Conservation (phyloP, 2,329 filamentous ascomycete species). For the Xenoacremonium recifei region DNA sequence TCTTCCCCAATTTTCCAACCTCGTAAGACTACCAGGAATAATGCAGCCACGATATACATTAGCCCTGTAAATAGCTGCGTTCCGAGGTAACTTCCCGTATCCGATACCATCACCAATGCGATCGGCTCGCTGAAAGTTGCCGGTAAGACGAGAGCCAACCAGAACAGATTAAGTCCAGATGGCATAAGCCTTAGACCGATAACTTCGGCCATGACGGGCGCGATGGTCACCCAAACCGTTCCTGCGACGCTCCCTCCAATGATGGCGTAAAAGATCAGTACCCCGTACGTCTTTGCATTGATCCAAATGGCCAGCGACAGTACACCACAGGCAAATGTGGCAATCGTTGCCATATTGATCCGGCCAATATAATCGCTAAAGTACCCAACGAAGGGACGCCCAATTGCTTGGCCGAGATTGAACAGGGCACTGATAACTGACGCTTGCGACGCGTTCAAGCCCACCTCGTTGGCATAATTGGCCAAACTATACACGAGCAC, state of each 20-base stretch:
- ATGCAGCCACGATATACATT: slow-evolving; percentile 5
- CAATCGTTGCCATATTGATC: slow-evolving; percentile 58
- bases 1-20: slow-evolving; percentile 5
- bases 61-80: slow-evolving; percentile 13
- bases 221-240: slow-evolving; percentile 11
- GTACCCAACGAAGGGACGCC: slow-evolving; percentile 60
- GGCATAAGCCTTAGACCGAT: slow-evolving; percentile 7
- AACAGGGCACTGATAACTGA: slow-evolving; percentile 60
- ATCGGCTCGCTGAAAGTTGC: slow-evolving; percentile 14
- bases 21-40: slow-evolving; percentile 1
- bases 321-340: slow-evolving; percentile 34
- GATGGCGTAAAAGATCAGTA: slow-evolving; percentile 8
- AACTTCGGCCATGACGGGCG: slow-evolving; percentile 9
- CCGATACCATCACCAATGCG: slow-evolving; percentile 6
- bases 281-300: slow-evolving; percentile 7
- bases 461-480: slow-evolving; percentile 59
- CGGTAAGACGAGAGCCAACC: slow-evolving; percentile 8
- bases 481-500: slow-evolving; percentile 63
- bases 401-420: slow-evolving; percentile 60
- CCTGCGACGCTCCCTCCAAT: slow-evolving; percentile 6
- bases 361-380: slow-evolving; percentile 59
- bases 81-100: slow-evolving; percentile 11
- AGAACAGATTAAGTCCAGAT: slow-evolving; percentile 11
- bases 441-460: slow-evolving; percentile 58
- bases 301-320: slow-evolving; percentile 8